Evolutionary conservation across 352 stramenopile species (phyloP).

Genomic region (Phytophthora fragariae): DNA sequence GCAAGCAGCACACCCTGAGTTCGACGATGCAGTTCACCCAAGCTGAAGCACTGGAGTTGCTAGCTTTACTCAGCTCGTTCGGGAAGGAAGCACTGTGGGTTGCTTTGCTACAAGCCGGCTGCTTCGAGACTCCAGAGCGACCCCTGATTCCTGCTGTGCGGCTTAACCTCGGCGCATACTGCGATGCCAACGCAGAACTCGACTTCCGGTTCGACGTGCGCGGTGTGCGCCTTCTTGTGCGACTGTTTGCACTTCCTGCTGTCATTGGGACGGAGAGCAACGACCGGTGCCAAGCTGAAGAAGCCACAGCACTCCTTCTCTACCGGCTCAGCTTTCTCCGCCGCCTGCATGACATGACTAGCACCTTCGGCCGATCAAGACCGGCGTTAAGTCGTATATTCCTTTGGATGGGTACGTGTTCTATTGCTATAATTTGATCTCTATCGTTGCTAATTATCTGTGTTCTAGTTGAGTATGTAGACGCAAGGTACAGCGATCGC

Average conservation of each 20-base stretch:
- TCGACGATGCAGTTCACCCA: neutral
- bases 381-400: constrained; percentile 1
- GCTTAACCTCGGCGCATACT: neutral
- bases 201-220: constrained; percentile 12
- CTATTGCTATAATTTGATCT: neutral
- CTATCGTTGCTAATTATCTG: neutral
- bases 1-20: neutral
- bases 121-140: neutral
- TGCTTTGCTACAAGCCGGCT: neutral
- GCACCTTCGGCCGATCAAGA: constrained; percentile 7
- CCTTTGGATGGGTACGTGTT: constrained; percentile 9
- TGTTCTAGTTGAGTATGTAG: constrained; percentile 10
- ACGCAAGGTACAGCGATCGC: neutral
- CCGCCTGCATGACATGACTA: constrained; percentile 7
- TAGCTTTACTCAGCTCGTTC: neutral
- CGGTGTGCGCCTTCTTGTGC: neutral
- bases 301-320: constrained; percentile 1
- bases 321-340: neutral
- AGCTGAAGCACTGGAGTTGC: neutral
- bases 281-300: neutral
- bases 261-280: neutral
- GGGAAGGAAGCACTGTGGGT: neutral
- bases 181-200: constrained; percentile 3
- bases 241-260: constrained; percentile 5
- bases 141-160: neutral